These are phyloP conservation scores for Acanthamoeba castellanii DNA, from an alignment of 208 protist genomes.

Conservation along the genomic window DNA sequence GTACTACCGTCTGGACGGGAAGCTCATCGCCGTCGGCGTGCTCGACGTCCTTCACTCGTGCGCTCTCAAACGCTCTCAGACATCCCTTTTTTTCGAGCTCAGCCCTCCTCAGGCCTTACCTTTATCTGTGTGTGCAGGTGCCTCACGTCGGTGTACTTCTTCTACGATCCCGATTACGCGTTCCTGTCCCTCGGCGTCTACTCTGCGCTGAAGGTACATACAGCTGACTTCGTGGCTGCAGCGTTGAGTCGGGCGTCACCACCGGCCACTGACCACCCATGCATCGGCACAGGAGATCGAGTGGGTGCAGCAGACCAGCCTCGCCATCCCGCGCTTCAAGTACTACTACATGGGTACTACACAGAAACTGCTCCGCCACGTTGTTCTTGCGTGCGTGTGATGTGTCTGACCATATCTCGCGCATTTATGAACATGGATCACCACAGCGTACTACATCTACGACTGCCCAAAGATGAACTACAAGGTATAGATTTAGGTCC, in stretches of 20 bases:
- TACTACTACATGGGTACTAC: slow-evolving; percentile 86
- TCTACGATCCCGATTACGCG: slow-evolving; percentile 87
- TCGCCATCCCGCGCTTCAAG: slow-evolving; percentile 73
- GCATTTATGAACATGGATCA: neutral
- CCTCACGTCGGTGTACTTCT: slow-evolving; percentile 89
- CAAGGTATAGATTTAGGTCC: slow-evolving; percentile 76
- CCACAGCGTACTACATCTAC: slow-evolving; percentile 88
- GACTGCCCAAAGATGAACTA: slow-evolving; percentile 89
- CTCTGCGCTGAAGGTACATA: slow-evolving; percentile 75
- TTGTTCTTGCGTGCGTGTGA: neutral
- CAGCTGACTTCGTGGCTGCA: neutral
- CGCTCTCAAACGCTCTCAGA: neutral
- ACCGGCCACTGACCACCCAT: neutral
- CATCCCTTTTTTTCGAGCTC: slow-evolving; percentile 58
- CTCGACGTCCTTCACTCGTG: slow-evolving; percentile 81
- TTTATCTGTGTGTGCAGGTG: slow-evolving; percentile 30
- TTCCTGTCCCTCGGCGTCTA: slow-evolving; percentile 62
- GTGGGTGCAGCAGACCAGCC: neutral
- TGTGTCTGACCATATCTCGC: neutral
- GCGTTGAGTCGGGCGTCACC: neutral
- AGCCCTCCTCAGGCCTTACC: no score
- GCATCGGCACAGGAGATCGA: slow-evolving; percentile 75
- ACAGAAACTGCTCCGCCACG: no score
- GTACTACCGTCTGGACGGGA: slow-evolving; percentile 82
- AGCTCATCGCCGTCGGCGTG: slow-evolving; percentile 87